These are phyloP conservation scores for Russula olivacea DNA, from an alignment of 768 basidiomycete species.

Conservation along the genomic window DNA sequence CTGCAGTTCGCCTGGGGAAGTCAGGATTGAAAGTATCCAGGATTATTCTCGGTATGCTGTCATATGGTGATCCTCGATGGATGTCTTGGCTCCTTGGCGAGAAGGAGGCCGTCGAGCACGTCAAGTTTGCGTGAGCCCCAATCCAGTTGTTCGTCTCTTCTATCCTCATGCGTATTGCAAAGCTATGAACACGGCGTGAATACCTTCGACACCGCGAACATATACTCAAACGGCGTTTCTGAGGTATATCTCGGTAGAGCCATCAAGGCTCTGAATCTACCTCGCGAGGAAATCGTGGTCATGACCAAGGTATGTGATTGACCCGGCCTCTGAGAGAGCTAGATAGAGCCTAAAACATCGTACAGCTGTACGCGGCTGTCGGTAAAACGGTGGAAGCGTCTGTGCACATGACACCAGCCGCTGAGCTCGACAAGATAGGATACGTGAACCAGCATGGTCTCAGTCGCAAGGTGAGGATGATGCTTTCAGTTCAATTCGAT, in stretches of 20 bases:
- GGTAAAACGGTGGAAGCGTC: not conserved
- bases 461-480: constrained; percentile 32
- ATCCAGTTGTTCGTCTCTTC: constrained; percentile 15
- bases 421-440: constrained; percentile 28
- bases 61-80: constrained; percentile 40
- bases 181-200: constrained; percentile 56
- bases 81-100: constrained; percentile 33
- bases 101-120: constrained; percentile 26
- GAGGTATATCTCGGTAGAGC: constrained; percentile 39
- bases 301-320: constrained; percentile 36
- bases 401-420: not conserved
- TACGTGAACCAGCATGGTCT: constrained; percentile 37
- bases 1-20: constrained; percentile 34
- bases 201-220: constrained; percentile 53
- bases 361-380: constrained; percentile 6
- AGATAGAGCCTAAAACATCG: too few species aligned
- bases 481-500: not conserved
- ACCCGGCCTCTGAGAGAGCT: not conserved
- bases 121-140: constrained; percentile 27
- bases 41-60: constrained; percentile 56
- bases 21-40: constrained; percentile 60
- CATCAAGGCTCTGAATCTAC: constrained; percentile 35
- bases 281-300: constrained; percentile 40
- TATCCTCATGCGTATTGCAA: constrained; percentile 6
- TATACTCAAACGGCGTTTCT: constrained; percentile 32